Evolutionary conservation across 164 flowering plant species (phyloP), one percentile per base, ranked within the genome.

Genomic region (Chimonanthus praecox): DNA sequence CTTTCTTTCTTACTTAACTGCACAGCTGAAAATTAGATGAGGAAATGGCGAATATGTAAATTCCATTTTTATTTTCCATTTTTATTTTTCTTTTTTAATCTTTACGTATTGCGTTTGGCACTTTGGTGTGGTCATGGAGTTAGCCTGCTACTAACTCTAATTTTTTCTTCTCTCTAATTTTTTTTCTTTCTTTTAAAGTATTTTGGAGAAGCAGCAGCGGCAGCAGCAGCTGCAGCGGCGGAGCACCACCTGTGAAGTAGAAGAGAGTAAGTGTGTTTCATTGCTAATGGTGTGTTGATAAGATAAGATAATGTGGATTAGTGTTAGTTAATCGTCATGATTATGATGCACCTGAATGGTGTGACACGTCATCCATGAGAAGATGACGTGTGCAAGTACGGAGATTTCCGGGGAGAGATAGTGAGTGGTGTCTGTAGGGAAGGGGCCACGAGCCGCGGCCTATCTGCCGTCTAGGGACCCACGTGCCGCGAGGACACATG

Each of bases 41-140:
- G 48, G 48, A 67, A 60, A 61, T 5, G 50, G 44, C 45, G 20
- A 49, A n/a, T 77, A 50, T 75, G 78, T 78, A 75, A 78, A 72
- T 72, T 75, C 67, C 50, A 16, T 11, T 78, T 65, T 66, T 10
- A 46, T 50, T 69, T 69, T 73, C 4, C 1, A 51, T 65, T 54
- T 18, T 54, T 0, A 2, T 49, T 58, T 48, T 20, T 63, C 66
- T n/a, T 48, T 73, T 50, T 33, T 47, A 9, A 11, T 46, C 47
- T 65, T 64, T 13, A 64, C 47, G 15, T 51, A 7, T 13, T 73
- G 43, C n/a, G 3, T 50, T 18, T 73, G 63, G 18, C 20, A 33
- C 33, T 61, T 64, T 75, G 72, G 74, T 49, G 51, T 76, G 65
- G 62, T 58, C 5, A 45, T 65, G 64, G 64, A 50, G 73, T 75